These are phyloP conservation scores for Rhizopus delemar DNA, from an alignment of 371 early-diverging fungal genomes.

Conservation along the genomic window DNA sequence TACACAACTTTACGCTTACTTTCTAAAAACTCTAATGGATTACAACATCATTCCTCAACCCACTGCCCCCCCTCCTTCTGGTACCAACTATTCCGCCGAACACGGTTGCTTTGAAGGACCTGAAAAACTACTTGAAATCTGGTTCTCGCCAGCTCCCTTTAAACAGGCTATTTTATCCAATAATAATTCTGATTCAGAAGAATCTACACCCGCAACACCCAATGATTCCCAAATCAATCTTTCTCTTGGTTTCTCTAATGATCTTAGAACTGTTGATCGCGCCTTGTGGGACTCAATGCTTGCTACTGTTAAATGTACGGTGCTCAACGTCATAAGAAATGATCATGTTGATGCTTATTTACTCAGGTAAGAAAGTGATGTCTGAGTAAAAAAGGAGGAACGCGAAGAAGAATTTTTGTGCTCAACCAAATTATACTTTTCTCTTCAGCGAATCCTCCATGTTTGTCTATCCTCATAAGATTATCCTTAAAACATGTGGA, in stretches of 20 bases:
- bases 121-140: constrained; percentile 95
- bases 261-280: constrained; percentile 76
- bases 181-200: constrained; percentile 39
- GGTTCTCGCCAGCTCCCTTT: constrained; percentile 73
- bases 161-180: constrained; percentile 6
- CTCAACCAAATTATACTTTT: constrained; percentile 11
- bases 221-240: constrained; percentile 24
- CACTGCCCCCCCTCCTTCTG: constrained; percentile 34
- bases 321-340: constrained; percentile 80
- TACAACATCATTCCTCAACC: constrained; percentile 24
- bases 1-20: neutral
- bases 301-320: constrained; percentile 87
- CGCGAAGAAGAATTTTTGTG: neutral
- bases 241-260: constrained; percentile 39
- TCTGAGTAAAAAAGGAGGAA: constrained; percentile 6
- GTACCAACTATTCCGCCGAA: constrained; percentile 45
- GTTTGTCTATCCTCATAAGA: constrained; percentile 93
- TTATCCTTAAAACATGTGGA: constrained; percentile 96
- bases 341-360: constrained; percentile 86
- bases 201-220: constrained; percentile 33
- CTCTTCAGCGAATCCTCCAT: constrained; percentile 86
- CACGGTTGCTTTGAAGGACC: constrained; percentile 85
- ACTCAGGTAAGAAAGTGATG: constrained; percentile 59
- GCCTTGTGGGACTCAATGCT: constrained; percentile 89
- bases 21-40: constrained; percentile 6